Conservation (phyloP, 1,139 yeast genomes). For the Pichia sp. region DNA sequence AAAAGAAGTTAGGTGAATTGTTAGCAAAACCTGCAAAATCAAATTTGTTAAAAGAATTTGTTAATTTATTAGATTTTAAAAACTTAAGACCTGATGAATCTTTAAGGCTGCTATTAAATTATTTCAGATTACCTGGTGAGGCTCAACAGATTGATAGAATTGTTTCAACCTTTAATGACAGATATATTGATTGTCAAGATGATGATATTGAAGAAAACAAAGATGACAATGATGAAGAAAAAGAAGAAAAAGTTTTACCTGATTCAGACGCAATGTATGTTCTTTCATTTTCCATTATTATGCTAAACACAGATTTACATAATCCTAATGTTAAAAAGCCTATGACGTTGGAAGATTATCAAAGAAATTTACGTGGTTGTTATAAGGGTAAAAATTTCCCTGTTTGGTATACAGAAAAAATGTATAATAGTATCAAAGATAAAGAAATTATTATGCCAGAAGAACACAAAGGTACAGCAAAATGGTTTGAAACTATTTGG, state of each 20-base stretch:
- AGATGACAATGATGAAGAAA: constrained; percentile 12
- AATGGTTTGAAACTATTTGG: constrained; percentile 95
- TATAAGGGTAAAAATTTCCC: constrained; percentile 77
- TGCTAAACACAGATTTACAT: constrained; percentile 74
- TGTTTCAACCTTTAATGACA: constrained; percentile 77
- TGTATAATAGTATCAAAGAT: constrained; percentile 72
- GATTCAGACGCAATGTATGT: constrained; percentile 70
- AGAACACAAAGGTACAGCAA: constrained; percentile 79
- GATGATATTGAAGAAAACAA: constrained; percentile 14
- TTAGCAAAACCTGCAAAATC: constrained; percentile 70
- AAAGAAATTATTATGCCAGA: constrained; percentile 97
- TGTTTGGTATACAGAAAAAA: constrained; percentile 73
- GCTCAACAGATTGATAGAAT: constrained; percentile 92
- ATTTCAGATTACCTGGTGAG: constrained; percentile 94
- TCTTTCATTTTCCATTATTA: constrained; percentile 65
- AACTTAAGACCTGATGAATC: constrained; percentile 90
- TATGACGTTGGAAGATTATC: constrained; percentile 82
- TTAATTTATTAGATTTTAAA: constrained; percentile 66
- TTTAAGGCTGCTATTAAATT: constrained; percentile 67
- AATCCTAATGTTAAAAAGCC: constrained; percentile 76
- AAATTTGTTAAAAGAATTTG: constrained; percentile 56
- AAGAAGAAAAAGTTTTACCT: constrained; percentile 46
- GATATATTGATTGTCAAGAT: constrained; percentile 60
- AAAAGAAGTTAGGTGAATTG: constrained; percentile 79
- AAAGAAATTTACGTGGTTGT: constrained; percentile 73